Evolutionary conservation across 768 basidiomycete genomes (phyloP).

Genomic region (Chalciporus chontae): DNA sequence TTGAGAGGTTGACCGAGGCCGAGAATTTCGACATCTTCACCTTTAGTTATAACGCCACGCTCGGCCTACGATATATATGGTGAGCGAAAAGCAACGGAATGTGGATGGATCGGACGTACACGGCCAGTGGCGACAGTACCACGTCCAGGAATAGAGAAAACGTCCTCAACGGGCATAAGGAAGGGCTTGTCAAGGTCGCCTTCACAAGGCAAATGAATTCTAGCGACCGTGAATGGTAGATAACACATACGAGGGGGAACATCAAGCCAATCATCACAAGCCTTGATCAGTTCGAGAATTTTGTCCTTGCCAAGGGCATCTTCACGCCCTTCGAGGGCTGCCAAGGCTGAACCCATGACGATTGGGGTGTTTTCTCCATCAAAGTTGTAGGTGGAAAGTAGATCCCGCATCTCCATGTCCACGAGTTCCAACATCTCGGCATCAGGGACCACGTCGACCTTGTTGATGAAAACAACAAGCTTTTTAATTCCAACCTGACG

Average conservation of each 20-base stretch:
- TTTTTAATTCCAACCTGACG: conserved; percentile 98
- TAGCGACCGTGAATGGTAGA: background rate
- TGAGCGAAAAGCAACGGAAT: background rate
- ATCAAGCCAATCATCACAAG: conserved; percentile 94
- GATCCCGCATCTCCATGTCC: conserved; percentile 99
- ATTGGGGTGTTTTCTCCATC: conserved; percentile 99
- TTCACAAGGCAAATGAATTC: conserved; percentile 27
- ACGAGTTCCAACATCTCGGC: conserved; percentile 98
- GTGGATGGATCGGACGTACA: conserved; percentile 39
- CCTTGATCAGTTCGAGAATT: conserved; percentile 75
- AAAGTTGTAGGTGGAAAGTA: conserved; percentile 87
- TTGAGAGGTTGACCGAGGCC: conserved; percentile 80
- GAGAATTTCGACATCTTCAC: conserved; percentile 89
- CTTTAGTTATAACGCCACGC: conserved; percentile 88
- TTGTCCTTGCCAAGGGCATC: conserved; percentile 76
- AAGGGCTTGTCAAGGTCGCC: conserved; percentile 98
- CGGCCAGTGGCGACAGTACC: conserved; percentile 97
- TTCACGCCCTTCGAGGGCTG: conserved; percentile 86
- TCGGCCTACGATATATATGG: conserved; percentile 58
- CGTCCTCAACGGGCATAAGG: conserved; percentile 93
- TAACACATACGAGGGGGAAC: conserved; percentile 74
- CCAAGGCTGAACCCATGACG: conserved; percentile 93
- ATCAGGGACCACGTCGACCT: conserved; percentile 95
- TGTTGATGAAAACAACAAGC: conserved; percentile 99
- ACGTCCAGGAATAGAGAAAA: conserved; percentile 97